Base-by-base conservation (phyloP, 306 rosid species). In the Cicer judaicum region DNA sequence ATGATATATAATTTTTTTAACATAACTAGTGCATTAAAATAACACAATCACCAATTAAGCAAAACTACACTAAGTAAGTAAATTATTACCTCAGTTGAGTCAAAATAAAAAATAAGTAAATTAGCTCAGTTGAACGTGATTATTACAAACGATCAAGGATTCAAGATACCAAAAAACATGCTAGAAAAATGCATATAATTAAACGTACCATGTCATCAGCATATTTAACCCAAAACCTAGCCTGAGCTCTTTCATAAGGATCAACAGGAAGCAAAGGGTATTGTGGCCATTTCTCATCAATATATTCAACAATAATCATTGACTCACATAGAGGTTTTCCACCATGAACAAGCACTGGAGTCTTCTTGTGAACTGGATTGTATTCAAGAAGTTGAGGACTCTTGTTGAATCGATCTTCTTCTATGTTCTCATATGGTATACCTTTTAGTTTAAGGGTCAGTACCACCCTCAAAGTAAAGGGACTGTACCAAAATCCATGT, bases 401-500 rank as follows among this genome's bases (percentile, higher is more conserved):
- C 11, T 54, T 54, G 36, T 54, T 54, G 60, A 16, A 54, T 18
- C 60, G 60, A 54, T 54, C 60, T 54, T 54, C 60, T 5, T 54
- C 60, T 54, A 54, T 54, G 36, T 54, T 54, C 34, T 54, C 60
- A 54, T 54, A 54, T 16, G 36, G 36, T 18, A 54, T 54, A 16
- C 34, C 60, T 54, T 54, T 54, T 54, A 54, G 34, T 18, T 54
- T 54, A 54, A 54, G 60, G 34, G 60, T 8, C 6, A 54, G 8
- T 54, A 54, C 34, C 9, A 54, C 60, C 36, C 60, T 54, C 12
- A 54, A 54, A 54, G 60, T 54, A 54, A 54, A 54, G 12, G 60
- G 60, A 54, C 60, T 54, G 10, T 54, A 54, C 60, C 60, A 54
- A 54, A 54, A 54, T 54, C 60, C 60, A 54, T 54, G 60, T 54